Evolutionary conservation across 768 basidiomycete genomes (phyloP).

Genomic region (Cyclocybe cylindracea): DNA sequence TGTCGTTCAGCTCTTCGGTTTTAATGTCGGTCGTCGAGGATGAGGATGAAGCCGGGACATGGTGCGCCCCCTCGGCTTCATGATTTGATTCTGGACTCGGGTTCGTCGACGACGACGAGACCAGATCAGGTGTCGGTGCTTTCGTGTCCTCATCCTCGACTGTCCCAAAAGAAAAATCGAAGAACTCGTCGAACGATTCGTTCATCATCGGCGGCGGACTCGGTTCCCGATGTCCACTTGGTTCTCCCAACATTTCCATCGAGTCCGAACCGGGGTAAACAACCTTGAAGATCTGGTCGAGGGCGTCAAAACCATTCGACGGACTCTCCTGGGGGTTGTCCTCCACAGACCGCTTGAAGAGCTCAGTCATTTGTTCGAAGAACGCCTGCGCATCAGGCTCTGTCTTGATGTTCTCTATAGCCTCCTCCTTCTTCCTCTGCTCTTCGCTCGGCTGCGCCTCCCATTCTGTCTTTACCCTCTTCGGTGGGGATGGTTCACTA

Average conservation of each 20-base stretch:
- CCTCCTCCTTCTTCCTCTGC: constrained; percentile 42
- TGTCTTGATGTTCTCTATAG: constrained; percentile 54
- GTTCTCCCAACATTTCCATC: constrained; percentile 39
- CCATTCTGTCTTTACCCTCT: constrained; percentile 73
- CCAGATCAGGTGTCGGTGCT: constrained; percentile 74
- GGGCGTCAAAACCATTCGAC: constrained; percentile 52
- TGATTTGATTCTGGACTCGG: constrained; percentile 76
- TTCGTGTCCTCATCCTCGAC: constrained; percentile 66
- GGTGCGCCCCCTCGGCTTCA: constrained; percentile 55
- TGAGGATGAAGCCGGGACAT: constrained; percentile 37
- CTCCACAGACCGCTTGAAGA: constrained; percentile 53
- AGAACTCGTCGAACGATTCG: constrained; percentile 56
- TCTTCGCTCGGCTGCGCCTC: constrained; percentile 59
- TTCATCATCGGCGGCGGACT: constrained; percentile 34
- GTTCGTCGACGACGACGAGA: constrained; percentile 71
- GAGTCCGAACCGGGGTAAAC: constrained; percentile 40
- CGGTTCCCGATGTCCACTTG: constrained; percentile 21
- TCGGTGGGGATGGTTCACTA: constrained; percentile 67
- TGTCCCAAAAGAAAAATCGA: constrained; percentile 68
- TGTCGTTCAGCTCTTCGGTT: constrained; percentile 54
- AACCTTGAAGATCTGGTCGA: constrained; percentile 66
- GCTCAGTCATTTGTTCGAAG: constrained; percentile 63
- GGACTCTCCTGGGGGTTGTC: constrained; percentile 45
- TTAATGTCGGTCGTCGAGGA: constrained; percentile 45
- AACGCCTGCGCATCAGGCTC: constrained; percentile 67